phyloP scores from a whole-genome alignment of 306 rosid species.

The Quillaja saponaria region DNA sequence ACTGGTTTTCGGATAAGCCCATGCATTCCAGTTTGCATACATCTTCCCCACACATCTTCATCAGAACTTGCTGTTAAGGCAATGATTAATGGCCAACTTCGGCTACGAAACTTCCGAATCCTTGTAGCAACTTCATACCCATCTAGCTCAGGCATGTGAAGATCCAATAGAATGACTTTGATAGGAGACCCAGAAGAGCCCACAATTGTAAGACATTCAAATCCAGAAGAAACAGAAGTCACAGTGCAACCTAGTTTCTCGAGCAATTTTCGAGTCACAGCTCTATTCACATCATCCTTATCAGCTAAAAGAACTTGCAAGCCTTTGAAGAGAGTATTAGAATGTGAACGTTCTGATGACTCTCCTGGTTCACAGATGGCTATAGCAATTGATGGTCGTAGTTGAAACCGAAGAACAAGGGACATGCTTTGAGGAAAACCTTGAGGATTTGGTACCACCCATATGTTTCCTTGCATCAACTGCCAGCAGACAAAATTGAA shows the following conservation, averaged over 20 bases:
- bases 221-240: slow-evolving; percentile 75
- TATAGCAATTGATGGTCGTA: slow-evolving; percentile 65
- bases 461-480: slow-evolving; percentile 97
- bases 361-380: slow-evolving; percentile 82
- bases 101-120: slow-evolving; percentile 77
- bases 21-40: slow-evolving; percentile 75
- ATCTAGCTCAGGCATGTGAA: slow-evolving; percentile 81
- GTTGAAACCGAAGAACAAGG: slow-evolving; percentile 80
- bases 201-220: slow-evolving; percentile 72
- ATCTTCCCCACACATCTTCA: slow-evolving; percentile 82
- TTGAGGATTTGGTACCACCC: slow-evolving; percentile 68
- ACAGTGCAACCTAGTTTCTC: slow-evolving; percentile 89
- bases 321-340: slow-evolving; percentile 72
- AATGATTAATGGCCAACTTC: slow-evolving; percentile 76
- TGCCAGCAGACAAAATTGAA: slow-evolving; percentile 41
- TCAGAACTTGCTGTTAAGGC: slow-evolving; percentile 69
- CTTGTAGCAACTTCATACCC: slow-evolving; percentile 78
- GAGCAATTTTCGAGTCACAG: slow-evolving; percentile 76
- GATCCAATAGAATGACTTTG: slow-evolving; percentile 77
- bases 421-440: slow-evolving; percentile 89
- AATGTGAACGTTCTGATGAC: slow-evolving; percentile 55
- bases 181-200: slow-evolving; percentile 64
- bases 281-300: slow-evolving; percentile 87
- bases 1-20: slow-evolving; percentile 84
- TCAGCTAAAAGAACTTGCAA: slow-evolving; percentile 80